phyloP scores from a whole-genome alignment of 306 rosid species.

The Gleditsia sinensis region DNA sequence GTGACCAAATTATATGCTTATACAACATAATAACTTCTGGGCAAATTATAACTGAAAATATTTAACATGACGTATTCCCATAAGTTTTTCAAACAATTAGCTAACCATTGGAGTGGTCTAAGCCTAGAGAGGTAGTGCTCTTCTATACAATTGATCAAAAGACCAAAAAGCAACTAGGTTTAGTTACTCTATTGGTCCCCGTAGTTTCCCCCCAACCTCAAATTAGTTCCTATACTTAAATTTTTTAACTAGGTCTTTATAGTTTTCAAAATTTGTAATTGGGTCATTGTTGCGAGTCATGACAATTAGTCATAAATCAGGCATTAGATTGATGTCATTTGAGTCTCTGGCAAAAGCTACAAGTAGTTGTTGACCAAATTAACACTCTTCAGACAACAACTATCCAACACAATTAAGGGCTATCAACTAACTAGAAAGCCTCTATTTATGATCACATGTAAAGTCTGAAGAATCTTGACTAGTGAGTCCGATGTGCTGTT shows the following conservation, averaged over 20 bases:
- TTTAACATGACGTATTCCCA: constrained; percentile 8
- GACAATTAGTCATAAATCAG: background rate
- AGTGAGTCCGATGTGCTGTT: background rate
- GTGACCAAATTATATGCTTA: background rate
- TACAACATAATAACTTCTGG: background rate
- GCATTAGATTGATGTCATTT: background rate
- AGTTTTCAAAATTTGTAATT: background rate
- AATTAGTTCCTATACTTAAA: background rate
- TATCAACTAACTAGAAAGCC: background rate
- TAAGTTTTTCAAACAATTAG: constrained; percentile 9
- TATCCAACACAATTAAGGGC: background rate
- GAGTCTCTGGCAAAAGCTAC: background rate
- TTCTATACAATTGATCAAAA: constrained; percentile 32
- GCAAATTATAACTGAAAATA: no score
- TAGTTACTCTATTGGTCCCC: background rate
- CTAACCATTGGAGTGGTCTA: constrained; percentile 22
- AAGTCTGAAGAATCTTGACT: background rate
- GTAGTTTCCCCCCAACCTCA: background rate
- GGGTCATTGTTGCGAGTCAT: background rate
- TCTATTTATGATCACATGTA: background rate
- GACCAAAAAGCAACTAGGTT: background rate
- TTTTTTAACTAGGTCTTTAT: no score
- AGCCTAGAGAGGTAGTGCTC: constrained; percentile 10
- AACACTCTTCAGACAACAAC: background rate
- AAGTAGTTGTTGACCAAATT: background rate